A percentile compares a stretch with the other conserved stretches of the same genome.
Evolutionary conservation across 1,284 basidiomycete species (phyloP).

Genomic region (Porogramme epimiltina): DNA sequence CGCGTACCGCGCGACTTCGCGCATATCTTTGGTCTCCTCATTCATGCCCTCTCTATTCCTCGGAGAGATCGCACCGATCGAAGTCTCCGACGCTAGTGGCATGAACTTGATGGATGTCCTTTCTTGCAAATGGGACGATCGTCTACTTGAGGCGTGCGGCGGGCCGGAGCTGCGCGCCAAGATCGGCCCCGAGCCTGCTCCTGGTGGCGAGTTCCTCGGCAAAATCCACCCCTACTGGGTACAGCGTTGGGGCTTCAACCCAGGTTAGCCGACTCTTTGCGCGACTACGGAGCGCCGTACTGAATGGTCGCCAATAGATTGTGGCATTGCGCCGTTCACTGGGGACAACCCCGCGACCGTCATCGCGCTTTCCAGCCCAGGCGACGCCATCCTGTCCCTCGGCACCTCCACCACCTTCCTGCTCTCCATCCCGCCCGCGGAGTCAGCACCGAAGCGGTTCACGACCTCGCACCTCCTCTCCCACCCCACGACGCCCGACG

Average conservation of each 20-base stretch:
- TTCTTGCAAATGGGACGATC: conserved; percentile 69
- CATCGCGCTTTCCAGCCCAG: conserved; percentile 75
- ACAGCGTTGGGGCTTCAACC: conserved; percentile 73
- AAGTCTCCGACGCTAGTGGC: conserved; percentile 85
- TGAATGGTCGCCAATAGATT: conserved; percentile 48
- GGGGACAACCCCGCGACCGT: conserved; percentile 93
- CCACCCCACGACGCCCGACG: conserved; percentile 62
- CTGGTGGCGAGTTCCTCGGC: conserved; percentile 69
- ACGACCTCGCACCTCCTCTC: conserved; percentile 75
- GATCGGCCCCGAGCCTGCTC: conserved; percentile 80
- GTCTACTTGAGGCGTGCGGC: conserved; percentile 61
- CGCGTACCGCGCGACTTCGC: conserved; percentile 65
- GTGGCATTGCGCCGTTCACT: conserved; percentile 83
- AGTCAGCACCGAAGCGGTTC: conserved; percentile 64
- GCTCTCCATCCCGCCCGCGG: conserved; percentile 68
- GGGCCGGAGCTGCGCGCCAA: conserved; percentile 70
- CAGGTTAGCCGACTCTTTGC: conserved; percentile 45
- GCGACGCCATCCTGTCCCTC: conserved; percentile 82
- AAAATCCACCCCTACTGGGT: conserved; percentile 74
- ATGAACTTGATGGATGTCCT: conserved; percentile 86
- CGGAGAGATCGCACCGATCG: conserved; percentile 67
- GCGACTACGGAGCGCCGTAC: background rate
- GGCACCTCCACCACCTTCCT: conserved; percentile 36
- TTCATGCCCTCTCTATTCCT: conserved; percentile 84
- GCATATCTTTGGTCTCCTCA: conserved; percentile 82